These are phyloP conservation scores for Diplodia seriata DNA, from an alignment of 2,329 filamentous ascomycete species.

Conservation along the genomic window DNA sequence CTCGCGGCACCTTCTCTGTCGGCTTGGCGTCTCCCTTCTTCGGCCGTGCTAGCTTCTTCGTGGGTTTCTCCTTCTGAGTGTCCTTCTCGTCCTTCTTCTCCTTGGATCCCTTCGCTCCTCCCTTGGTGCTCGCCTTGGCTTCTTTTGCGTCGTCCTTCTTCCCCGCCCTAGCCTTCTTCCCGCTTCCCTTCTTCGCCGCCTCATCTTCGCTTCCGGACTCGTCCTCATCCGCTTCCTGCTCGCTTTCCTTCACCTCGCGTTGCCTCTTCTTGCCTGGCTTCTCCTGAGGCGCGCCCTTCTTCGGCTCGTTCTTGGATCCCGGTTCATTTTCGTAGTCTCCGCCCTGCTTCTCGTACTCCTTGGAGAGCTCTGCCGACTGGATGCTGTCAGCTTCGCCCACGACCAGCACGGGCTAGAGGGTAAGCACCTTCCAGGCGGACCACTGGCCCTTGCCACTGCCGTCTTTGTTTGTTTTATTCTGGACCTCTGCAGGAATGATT, in stretches of 20 bases:
- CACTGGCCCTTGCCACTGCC: conserved; percentile 55
- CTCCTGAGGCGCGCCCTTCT: conserved; percentile 50
- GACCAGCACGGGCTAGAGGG: not conserved
- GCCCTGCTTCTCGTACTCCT: conserved; percentile 51
- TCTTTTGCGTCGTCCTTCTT: conserved; percentile 22
- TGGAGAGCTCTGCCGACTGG: conserved; percentile 51
- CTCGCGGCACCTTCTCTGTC: conserved; percentile 13
- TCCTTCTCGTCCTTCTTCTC: conserved; percentile 43
- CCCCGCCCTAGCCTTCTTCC: conserved; percentile 30
- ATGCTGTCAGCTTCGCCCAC: not conserved
- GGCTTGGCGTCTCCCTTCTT: conserved; percentile 15
- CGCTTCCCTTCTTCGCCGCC: conserved; percentile 25
- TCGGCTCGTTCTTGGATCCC: conserved; percentile 53
- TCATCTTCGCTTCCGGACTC: conserved; percentile 18
- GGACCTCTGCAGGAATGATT: conserved; percentile 45
- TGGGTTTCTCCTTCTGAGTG: not conserved
- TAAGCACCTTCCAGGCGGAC: conserved; percentile 56
- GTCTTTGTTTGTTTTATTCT: conserved; percentile 55
- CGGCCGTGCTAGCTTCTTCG: conserved; percentile 13
- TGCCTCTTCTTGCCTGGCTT: conserved; percentile 43
- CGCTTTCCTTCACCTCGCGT: conserved; percentile 34
- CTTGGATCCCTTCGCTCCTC: conserved; percentile 26
- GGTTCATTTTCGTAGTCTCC: conserved; percentile 52
- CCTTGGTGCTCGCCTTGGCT: conserved; percentile 23
- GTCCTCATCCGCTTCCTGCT: conserved; percentile 33